Percentiles rank a stretch among this genome's conserved stretches.
phyloP scores from a whole-genome alignment of 2,329 filamentous ascomycete species.

The Fusarium equiseti region DNA sequence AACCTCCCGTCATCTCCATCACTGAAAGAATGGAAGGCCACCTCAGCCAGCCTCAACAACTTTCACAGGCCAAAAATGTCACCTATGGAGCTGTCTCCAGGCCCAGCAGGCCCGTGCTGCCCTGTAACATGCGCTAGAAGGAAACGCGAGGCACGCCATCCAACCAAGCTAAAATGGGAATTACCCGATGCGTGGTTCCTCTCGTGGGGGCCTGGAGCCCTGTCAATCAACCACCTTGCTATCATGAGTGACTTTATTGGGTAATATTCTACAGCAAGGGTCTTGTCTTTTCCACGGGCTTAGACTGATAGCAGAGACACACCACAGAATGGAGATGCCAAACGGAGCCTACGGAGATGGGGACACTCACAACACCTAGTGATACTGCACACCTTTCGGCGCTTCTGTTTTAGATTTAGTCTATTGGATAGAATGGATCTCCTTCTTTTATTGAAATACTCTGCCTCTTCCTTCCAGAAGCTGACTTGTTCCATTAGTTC shows the following conservation, averaged over 20 bases:
- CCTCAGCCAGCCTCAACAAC: constrained; percentile 28
- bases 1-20: neutral
- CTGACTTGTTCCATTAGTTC: constrained; percentile 17
- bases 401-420: constrained; percentile 24
- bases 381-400: constrained; percentile 8
- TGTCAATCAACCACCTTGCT: constrained; percentile 47
- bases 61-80: constrained; percentile 32
- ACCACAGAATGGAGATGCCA: constrained; percentile 26
- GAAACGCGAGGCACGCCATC: constrained; percentile 42
- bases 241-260: constrained; percentile 47
- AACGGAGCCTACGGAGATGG: constrained; percentile 42
- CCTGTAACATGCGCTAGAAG: constrained; percentile 7
- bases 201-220: constrained; percentile 46
- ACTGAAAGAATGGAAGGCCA: constrained; percentile 14
- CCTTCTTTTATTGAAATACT: constrained; percentile 20
- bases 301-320: constrained; percentile 3
- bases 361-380: constrained; percentile 1
- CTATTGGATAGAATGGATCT: constrained; percentile 26
- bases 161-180: constrained; percentile 39
- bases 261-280: constrained; percentile 27
- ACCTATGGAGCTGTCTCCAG: constrained; percentile 5
- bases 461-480: constrained; percentile 37
- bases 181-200: constrained; percentile 41
- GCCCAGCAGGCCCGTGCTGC: constrained; percentile 1
- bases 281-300: neutral